A percentile compares a stretch with the other conserved stretches of the same genome.
Evolutionary conservation across 306 rosid species (phyloP).

Genomic region (Senna siamea): DNA sequence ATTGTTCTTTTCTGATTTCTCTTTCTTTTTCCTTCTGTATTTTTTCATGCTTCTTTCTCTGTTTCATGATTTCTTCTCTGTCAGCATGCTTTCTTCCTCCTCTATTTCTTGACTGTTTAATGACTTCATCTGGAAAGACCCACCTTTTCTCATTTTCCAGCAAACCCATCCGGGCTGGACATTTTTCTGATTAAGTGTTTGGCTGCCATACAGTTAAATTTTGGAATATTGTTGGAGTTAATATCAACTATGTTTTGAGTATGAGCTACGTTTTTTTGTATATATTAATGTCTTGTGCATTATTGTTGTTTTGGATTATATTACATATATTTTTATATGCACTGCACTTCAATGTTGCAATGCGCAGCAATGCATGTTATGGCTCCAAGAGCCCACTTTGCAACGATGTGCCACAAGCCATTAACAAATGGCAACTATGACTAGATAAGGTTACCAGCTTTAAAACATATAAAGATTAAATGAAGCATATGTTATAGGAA

Average conservation of each 20-base stretch:
- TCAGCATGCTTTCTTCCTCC: background rate
- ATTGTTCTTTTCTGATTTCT: constrained; percentile 4
- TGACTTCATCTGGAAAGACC: background rate
- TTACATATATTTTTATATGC: background rate
- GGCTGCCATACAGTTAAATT: background rate
- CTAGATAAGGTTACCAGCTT: background rate
- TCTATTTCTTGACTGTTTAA: background rate
- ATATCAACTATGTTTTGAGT: background rate
- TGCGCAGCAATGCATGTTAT: background rate
- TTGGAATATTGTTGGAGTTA: background rate
- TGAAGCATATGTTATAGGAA: background rate
- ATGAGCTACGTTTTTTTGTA: background rate
- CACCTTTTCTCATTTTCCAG: background rate
- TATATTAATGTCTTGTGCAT: background rate
- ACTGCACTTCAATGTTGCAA: background rate
- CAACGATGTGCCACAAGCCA: background rate
- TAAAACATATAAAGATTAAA: background rate
- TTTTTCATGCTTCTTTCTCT: background rate
- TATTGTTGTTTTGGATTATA: background rate
- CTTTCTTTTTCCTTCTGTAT: background rate
- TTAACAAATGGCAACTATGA: background rate
- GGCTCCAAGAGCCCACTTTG: background rate
- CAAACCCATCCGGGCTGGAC: background rate
- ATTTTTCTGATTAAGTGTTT: background rate
- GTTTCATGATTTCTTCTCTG: background rate